A percentile compares a stretch with the other conserved stretches of the same genome.
Evolutionary conservation across 2,329 filamentous ascomycete species (phyloP).

Genomic region (Microcera coccophila): DNA sequence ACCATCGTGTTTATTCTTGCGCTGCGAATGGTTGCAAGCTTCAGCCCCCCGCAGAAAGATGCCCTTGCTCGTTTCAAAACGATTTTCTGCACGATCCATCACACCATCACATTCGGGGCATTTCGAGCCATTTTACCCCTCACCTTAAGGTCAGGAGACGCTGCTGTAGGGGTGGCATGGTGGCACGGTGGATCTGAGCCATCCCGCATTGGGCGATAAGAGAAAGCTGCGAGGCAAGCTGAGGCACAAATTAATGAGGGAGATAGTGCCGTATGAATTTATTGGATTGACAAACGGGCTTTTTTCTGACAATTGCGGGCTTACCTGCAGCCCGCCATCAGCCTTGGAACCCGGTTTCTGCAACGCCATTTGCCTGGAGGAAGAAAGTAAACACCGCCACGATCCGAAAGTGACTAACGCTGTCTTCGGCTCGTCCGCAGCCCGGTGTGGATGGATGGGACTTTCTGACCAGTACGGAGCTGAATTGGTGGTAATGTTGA

Average conservation of each 20-base stretch:
- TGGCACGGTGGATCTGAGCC: constrained; percentile 26
- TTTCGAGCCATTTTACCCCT: constrained; percentile 27
- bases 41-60: constrained; percentile 2
- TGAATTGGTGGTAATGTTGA: neutral
- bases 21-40: constrained; percentile 1
- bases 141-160: constrained; percentile 16
- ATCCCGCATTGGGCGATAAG: constrained; percentile 23
- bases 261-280: constrained; percentile 15
- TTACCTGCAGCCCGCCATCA: constrained; percentile 18
- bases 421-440: constrained; percentile 6
- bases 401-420: neutral
- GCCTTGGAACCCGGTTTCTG: constrained; percentile 16
- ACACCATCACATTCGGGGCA: constrained; percentile 19
- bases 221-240: constrained; percentile 18
- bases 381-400: constrained; percentile 17
- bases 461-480: constrained; percentile 1
- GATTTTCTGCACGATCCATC: constrained; percentile 24
- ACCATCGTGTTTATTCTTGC: constrained; percentile 17
- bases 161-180: constrained; percentile 10
- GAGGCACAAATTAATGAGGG: constrained; percentile 18
- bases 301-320: constrained; percentile 25
- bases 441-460: neutral
- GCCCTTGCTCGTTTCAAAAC: constrained; percentile 26
- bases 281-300: constrained; percentile 20
- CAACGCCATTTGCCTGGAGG: constrained; percentile 21